phyloP scores from a whole-genome alignment of 805 yeast genomes.

The Monosporozyma solicola region DNA sequence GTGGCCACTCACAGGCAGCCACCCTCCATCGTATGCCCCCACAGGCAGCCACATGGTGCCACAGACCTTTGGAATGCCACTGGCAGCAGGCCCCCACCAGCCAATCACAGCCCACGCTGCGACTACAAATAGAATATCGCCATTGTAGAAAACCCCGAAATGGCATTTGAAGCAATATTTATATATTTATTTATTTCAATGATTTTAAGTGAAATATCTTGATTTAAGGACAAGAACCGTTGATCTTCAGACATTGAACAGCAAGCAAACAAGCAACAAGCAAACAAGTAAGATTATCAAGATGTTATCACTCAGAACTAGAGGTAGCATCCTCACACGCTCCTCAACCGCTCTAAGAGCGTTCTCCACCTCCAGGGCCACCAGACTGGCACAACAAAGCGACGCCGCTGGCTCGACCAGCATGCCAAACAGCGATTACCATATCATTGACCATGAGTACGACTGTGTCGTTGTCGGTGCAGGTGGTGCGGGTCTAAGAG shows the following conservation, averaged over 20 bases:
- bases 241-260: too few species aligned
- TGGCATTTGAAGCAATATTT: too few species aligned
- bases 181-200: too few species aligned
- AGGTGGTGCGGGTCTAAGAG: conserved; percentile 98
- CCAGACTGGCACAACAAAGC: background rate
- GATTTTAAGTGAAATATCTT: too few species aligned
- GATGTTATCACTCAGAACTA: background rate
- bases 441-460: conserved; percentile 93
- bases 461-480: conserved; percentile 98
- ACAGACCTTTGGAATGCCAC: too few species aligned
- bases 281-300: background rate
- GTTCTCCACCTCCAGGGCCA: background rate
- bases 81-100: background rate
- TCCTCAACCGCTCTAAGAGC: background rate
- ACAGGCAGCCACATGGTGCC: too few species aligned
- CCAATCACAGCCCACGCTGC: background rate
- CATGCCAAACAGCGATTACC: conserved; percentile 42
- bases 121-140: background rate
- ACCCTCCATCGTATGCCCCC: too few species aligned
- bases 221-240: too few species aligned
- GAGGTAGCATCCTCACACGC: background rate
- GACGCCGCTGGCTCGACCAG: background rate
- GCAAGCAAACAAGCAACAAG: too few species aligned
- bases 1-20: too few species aligned
- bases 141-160: too few species aligned